These are phyloP conservation scores for Globisporangium okanoganense DNA, from an alignment of 352 stramenopile genomes.

Conservation along the genomic window DNA sequence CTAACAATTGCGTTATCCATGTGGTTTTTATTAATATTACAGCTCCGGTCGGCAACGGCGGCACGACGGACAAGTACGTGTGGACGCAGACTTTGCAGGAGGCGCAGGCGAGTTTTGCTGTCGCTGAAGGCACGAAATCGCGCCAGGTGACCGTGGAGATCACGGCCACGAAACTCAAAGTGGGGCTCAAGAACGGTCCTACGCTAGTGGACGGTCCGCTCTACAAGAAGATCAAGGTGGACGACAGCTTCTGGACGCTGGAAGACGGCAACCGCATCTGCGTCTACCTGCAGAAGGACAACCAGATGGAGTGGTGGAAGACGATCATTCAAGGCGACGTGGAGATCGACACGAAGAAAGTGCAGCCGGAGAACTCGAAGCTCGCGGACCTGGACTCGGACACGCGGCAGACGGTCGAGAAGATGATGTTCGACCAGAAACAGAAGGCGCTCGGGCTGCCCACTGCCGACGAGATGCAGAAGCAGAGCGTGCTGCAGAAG, in stretches of 20 bases:
- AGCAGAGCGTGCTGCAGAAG: slow-evolving; percentile 98
- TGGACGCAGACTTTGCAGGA: slow-evolving; percentile 99
- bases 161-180: slow-evolving; percentile 86
- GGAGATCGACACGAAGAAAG: slow-evolving; percentile 98
- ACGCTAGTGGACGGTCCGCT: slow-evolving; percentile 90
- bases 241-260: slow-evolving; percentile 99
- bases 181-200: slow-evolving; percentile 74
- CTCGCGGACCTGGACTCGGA: slow-evolving; percentile 97
- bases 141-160: slow-evolving; percentile 93
- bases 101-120: slow-evolving; percentile 88
- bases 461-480: slow-evolving; percentile 96
- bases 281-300: slow-evolving; percentile 97
- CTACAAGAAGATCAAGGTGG: slow-evolving; percentile 94
- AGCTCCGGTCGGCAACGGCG: slow-evolving; percentile 91
- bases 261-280: slow-evolving; percentile 86
- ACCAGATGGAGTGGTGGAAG: slow-evolving; percentile 99
- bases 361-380: slow-evolving; percentile 99
- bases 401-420: slow-evolving; percentile 98
- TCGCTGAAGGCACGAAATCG: slow-evolving; percentile 93
- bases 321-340: slow-evolving; percentile 92
- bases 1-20: slow-evolving; percentile 1
- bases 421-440: slow-evolving; percentile 99
- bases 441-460: slow-evolving; percentile 98
- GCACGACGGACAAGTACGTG: slow-evolving; percentile 91
- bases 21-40: slow-evolving; percentile 8